phyloP scores from a whole-genome alignment of 345 rosid species.

The Citrus australasica region DNA sequence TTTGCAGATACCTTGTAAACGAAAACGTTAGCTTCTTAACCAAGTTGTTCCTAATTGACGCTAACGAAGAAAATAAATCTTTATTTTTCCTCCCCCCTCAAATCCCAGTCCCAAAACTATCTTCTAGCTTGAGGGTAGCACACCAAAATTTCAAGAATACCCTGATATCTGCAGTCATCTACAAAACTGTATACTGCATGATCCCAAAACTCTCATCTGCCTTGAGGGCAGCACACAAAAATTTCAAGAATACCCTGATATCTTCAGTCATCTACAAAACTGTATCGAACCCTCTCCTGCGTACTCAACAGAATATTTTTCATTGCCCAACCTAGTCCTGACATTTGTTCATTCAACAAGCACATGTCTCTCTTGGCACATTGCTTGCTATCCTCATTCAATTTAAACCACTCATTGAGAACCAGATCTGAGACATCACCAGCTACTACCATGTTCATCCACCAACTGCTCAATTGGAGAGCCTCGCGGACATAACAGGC shows the following conservation, averaged over 20 bases:
- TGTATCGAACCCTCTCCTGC: slow-evolving; percentile 60
- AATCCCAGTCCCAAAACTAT: slow-evolving; percentile 1
- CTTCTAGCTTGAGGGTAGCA: slow-evolving; percentile 2
- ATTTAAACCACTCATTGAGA: slow-evolving; percentile 37
- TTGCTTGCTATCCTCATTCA: slow-evolving; percentile 43
- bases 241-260: neutral
- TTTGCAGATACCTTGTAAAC: neutral
- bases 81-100: too few relatives aligned
- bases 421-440: slow-evolving; percentile 13
- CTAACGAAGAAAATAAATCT: neutral
- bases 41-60: neutral
- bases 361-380: slow-evolving; percentile 22
- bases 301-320: slow-evolving; percentile 60
- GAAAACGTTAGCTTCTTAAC: neutral
- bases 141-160: neutral
- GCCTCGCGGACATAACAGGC: slow-evolving; percentile 54
- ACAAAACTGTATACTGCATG: slow-evolving; percentile 40
- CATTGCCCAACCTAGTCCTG: slow-evolving; percentile 56
- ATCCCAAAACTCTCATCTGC: slow-evolving; percentile 9
- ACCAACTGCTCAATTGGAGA: slow-evolving; percentile 27
- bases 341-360: slow-evolving; percentile 46
- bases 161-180: slow-evolving; percentile 35
- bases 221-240: slow-evolving; percentile 4
- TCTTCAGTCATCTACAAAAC: slow-evolving; percentile 51
- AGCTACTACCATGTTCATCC: slow-evolving; percentile 22